Percentiles rank a stretch among this genome's conserved stretches.
Evolutionary conservation across 345 rosid genomes (phyloP).

Genomic region (Atalantia buxifolia): DNA sequence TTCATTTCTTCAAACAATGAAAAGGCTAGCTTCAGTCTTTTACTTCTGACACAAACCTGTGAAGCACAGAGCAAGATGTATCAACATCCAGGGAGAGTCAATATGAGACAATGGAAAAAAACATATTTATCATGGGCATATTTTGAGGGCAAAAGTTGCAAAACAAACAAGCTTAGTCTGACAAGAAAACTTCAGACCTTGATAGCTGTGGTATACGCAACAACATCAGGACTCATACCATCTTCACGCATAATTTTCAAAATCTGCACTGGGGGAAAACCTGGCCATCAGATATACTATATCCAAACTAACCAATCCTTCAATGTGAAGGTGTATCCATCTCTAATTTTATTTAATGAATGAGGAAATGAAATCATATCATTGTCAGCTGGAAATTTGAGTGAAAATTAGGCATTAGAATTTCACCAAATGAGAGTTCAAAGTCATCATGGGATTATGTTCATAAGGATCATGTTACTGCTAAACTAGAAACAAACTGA

Average conservation of each 20-base stretch:
- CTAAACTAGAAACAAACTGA: background rate
- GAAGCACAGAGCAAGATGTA: slow-evolving; percentile 16
- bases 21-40: slow-evolving; percentile 65
- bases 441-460: background rate
- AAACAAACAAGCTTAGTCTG: slow-evolving; percentile 16
- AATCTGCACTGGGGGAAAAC: slow-evolving; percentile 57
- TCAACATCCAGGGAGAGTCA: slow-evolving; percentile 14
- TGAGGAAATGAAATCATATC: background rate
- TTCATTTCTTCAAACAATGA: slow-evolving; percentile 83
- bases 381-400: background rate
- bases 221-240: slow-evolving; percentile 79
- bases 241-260: slow-evolving; percentile 66
- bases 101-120: background rate
- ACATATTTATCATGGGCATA: background rate
- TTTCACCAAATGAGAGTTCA: background rate
- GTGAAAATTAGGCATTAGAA: background rate
- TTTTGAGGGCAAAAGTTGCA: background rate
- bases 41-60: slow-evolving; percentile 69
- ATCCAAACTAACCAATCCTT: background rate
- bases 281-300: slow-evolving; percentile 24
- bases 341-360: background rate
- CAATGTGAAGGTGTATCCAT: background rate
- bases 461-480: background rate
- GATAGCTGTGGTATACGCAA: slow-evolving; percentile 88
- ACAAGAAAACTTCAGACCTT: slow-evolving; percentile 48